A percentile compares a stretch with the other conserved stretches of the same genome.
These are phyloP conservation scores for Botrytis byssoidea DNA, from an alignment of 2,329 filamentous ascomycete genomes.

Conservation along the genomic window DNA sequence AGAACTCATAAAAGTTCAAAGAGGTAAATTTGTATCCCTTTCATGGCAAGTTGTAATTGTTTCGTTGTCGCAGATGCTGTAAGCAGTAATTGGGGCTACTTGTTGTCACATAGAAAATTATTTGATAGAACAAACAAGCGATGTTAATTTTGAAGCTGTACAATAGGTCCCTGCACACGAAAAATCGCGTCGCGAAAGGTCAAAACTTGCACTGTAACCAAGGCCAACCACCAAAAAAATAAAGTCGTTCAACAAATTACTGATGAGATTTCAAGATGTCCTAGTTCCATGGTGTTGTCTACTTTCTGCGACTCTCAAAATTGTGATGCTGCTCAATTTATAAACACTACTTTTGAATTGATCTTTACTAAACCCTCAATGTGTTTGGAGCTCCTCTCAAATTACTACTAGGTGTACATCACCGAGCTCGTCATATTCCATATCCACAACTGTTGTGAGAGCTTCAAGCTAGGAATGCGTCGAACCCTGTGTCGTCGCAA, in stretches of 20 bases:
- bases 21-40: not conserved
- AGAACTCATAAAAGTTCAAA: slow-evolving; percentile 14
- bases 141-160: slow-evolving; percentile 21
- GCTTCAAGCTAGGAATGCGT: slow-evolving; percentile 11
- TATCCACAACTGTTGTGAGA: slow-evolving; percentile 1
- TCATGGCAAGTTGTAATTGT: slow-evolving; percentile 8
- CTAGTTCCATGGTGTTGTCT: not conserved
- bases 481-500: not conserved
- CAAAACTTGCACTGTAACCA: not conserved
- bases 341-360: not conserved
- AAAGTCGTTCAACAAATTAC: not conserved
- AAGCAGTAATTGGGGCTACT: slow-evolving; percentile 1
- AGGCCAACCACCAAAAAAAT: slow-evolving; percentile 4
- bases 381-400: not conserved
- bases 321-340: slow-evolving; percentile 7
- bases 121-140: slow-evolving; percentile 21
- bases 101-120: slow-evolving; percentile 18
- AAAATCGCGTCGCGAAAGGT: slow-evolving; percentile 20
- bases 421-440: not conserved
- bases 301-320: slow-evolving; percentile 3
- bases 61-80: slow-evolving; percentile 11
- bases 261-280: not conserved
- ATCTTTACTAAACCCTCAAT: not conserved
- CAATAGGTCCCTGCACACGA: slow-evolving; percentile 15
- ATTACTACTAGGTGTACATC: not conserved